Evolutionary conservation across 75 land plant species (phyloP).

Genomic region (Larix kaempferi): DNA sequence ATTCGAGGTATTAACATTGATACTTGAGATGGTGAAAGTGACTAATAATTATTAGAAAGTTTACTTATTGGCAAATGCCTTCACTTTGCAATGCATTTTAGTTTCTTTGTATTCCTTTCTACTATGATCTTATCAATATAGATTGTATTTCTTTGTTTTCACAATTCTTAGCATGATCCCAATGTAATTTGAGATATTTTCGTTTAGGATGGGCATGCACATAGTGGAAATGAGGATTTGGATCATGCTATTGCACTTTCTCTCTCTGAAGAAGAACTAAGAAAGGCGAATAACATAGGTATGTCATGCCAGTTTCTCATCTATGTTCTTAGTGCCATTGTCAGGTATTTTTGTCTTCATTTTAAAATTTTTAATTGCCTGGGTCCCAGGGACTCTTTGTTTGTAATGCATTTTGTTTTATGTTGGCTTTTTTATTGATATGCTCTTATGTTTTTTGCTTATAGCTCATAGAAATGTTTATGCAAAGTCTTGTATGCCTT

Average conservation of each 20-base stretch:
- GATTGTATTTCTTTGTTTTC: background rate
- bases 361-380: background rate
- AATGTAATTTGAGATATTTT: background rate
- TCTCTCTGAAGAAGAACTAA: slow-evolving; percentile 50
- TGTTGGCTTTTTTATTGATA: background rate
- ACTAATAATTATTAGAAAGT: background rate
- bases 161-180: background rate
- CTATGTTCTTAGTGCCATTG: background rate
- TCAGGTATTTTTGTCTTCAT: background rate
- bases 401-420: background rate
- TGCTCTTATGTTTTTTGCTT: background rate
- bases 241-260: slow-evolving; percentile 75
- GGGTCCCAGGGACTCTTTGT: background rate
- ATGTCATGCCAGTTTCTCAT: background rate
- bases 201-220: slow-evolving; percentile 31
- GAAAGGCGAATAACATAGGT: slow-evolving; percentile 23
- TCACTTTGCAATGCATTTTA: background rate
- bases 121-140: background rate
- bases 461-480: background rate
- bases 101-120: background rate
- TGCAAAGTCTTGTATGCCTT: background rate
- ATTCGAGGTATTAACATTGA: background rate
- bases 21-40: background rate
- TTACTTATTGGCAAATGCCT: background rate
- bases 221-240: slow-evolving; percentile 57